Base-by-base conservation (phyloP, 169 alveolate genomes). In the Plasmodium relictum region DNA sequence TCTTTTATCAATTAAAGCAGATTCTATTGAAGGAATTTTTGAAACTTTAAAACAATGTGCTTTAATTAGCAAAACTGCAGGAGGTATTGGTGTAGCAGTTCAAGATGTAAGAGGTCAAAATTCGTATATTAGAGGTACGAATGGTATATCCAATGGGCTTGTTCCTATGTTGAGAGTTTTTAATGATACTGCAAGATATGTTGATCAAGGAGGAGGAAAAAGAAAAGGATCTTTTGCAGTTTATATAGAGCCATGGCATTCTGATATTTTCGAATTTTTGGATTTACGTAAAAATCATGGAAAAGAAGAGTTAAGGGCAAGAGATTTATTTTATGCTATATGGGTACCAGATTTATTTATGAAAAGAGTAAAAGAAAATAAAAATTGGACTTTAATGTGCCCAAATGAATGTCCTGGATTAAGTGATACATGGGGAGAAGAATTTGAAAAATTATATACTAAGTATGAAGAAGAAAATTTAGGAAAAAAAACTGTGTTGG, bases 201-300 rank as follows among this genome's bases (percentile, higher is more conserved):
- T 97, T 14, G 99, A 96, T 93, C 97, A 97, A 92, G 99, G 99
- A 31, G 99, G 99, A 59, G 99, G 99, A 42, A 97, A 99, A 88
- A 96, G 99, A 88, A 98, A 97, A 89, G 99, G 99, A 37, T 96
- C 99, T 10, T 96, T 99, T 85, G 99, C 99, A 65, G 96, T 98
- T 18, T 99, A 99, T 93, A 88, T 99, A 88, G 99, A 99, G 93
- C 99, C 99, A 45, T 99, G 99, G 99, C 99, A 99, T 73, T 97
- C 99, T 3, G 99, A 99, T 85, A 94, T 98, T 65, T 95, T 97
- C 69, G 99, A 98, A 87, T 98, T 98, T 93, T 92, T 99, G 72
- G 98, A 98, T 88, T 94, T 98, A 56, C 94, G 98, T 52, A 98
- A 98, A 95, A 98, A 98, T 92, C 99, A 97, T 92, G 99, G 99